Evolutionary conservation across 495 filamentous ascomycete species (phyloP).

Genomic region (Opeltia flavorubescens): DNA sequence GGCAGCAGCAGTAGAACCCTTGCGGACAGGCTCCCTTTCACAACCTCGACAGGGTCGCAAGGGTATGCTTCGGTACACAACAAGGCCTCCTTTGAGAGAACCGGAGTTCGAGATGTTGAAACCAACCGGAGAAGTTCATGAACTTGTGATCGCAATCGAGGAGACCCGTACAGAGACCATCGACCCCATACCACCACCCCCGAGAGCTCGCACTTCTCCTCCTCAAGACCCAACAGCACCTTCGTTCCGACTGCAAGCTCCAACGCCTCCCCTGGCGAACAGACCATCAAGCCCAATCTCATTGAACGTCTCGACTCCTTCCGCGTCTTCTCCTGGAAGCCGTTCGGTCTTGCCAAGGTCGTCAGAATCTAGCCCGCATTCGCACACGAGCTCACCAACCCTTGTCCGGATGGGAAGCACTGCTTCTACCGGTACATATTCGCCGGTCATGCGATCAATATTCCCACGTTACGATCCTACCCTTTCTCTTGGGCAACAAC

Average conservation of each 20-base stretch:
- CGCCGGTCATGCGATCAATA: slow-evolving; percentile 48
- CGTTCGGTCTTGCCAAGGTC: slow-evolving; percentile 7
- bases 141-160: slow-evolving; percentile 13
- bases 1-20: not conserved
- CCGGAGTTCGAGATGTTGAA: slow-evolving; percentile 16
- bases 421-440: slow-evolving; percentile 18
- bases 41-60: not conserved
- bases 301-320: slow-evolving; percentile 1
- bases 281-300: slow-evolving; percentile 1
- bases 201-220: slow-evolving; percentile 5
- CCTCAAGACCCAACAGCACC: not conserved
- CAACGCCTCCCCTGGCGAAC: not conserved
- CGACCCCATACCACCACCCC: slow-evolving; percentile 11
- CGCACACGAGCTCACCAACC: slow-evolving; percentile 9
- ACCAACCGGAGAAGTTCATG: slow-evolving; percentile 5
- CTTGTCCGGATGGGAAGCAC: slow-evolving; percentile 8
- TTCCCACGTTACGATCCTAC: slow-evolving; percentile 71
- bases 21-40: not conserved
- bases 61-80: not conserved
- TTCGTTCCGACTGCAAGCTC: not conserved
- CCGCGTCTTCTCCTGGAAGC: not conserved
- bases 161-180: slow-evolving; percentile 4
- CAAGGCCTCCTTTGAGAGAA: not conserved
- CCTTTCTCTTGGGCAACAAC: slow-evolving; percentile 52
- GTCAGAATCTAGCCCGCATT: slow-evolving; percentile 5